Evolutionary conservation across 1,139 yeast genomes (phyloP).

Genomic region (Geotrichum siamense): DNA sequence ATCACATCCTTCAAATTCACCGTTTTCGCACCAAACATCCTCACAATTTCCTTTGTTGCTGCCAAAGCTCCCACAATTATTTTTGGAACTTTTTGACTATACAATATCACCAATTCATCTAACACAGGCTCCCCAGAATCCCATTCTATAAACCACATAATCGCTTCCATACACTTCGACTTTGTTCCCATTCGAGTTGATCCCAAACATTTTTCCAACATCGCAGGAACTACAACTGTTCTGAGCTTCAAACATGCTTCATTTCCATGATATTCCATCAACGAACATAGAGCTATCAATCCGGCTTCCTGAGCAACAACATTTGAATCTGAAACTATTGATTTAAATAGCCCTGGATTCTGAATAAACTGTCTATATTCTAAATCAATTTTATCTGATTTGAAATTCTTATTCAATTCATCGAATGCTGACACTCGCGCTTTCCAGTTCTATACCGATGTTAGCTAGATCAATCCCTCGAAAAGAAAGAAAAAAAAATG

Average conservation of each 20-base stretch:
- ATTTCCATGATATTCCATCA: constrained; percentile 54
- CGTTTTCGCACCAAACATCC: constrained; percentile 63
- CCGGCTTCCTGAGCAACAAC: constrained; percentile 93
- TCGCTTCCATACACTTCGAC: constrained; percentile 55
- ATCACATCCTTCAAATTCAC: constrained; percentile 56
- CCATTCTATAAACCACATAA: constrained; percentile 57
- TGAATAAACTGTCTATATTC: constrained; percentile 45
- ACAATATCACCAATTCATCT: constrained; percentile 58
- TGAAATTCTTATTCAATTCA: constrained; percentile 50
- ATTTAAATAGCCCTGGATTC: constrained; percentile 47
- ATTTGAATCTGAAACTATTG: constrained; percentile 65
- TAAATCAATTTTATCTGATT: constrained; percentile 46
- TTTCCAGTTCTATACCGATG: constrained; percentile 57
- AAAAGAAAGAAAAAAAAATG: no score
- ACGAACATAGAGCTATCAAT: constrained; percentile 48
- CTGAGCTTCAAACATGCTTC: constrained; percentile 35
- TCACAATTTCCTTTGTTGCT: constrained; percentile 51
- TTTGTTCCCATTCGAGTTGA: constrained; percentile 75
- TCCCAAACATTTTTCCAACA: constrained; percentile 77
- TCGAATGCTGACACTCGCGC: constrained; percentile 77
- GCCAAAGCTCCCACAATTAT: constrained; percentile 61
- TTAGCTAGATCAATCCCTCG: neutral
- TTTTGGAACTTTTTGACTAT: constrained; percentile 66
- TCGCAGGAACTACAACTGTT: constrained; percentile 45
- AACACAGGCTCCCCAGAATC: constrained; percentile 60